phyloP scores from a whole-genome alignment of 495 filamentous ascomycete genomes.

The Aspergillus leporis region DNA sequence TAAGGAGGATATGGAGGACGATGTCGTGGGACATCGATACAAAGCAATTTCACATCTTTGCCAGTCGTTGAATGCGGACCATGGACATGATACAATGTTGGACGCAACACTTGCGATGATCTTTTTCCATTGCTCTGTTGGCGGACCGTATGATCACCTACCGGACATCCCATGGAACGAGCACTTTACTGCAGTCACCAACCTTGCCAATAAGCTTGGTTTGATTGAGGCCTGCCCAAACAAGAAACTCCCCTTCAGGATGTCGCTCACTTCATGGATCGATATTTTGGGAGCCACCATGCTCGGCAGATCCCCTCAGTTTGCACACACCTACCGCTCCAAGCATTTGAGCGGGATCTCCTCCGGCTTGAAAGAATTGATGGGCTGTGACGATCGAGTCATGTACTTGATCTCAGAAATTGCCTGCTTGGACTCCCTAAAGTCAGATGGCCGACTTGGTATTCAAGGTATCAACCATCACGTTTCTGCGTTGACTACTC shows the following conservation, averaged over 20 bases:
- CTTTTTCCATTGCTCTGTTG: slow-evolving; percentile 92
- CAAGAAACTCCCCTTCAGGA: no score
- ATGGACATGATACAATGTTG: slow-evolving; percentile 77
- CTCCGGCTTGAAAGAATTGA: slow-evolving; percentile 83
- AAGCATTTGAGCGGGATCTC: slow-evolving; percentile 73
- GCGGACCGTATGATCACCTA: slow-evolving; percentile 74
- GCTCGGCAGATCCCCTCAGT: slow-evolving; percentile 76
- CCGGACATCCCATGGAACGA: slow-evolving; percentile 95
- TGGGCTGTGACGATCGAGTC: slow-evolving; percentile 95
- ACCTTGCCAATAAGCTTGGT: slow-evolving; percentile 77
- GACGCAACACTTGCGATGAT: slow-evolving; percentile 95
- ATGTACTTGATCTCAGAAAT: slow-evolving; percentile 99
- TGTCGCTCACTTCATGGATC: slow-evolving; percentile 93
- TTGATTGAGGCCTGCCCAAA: no score
- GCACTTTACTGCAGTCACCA: slow-evolving; percentile 85
- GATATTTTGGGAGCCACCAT: slow-evolving; percentile 95
- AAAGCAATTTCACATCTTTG: slow-evolving; percentile 83
- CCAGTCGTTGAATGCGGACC: slow-evolving; percentile 70
- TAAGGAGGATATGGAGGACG: slow-evolving; percentile 73
- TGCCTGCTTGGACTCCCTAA: slow-evolving; percentile 87
- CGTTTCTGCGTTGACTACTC: slow-evolving; percentile 71
- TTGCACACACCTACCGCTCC: slow-evolving; percentile 85
- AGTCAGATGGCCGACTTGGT: slow-evolving; percentile 70
- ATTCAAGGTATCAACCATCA: slow-evolving; percentile 78
- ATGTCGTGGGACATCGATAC: slow-evolving; percentile 89